A percentile compares a stretch with the other conserved stretches of the same genome.
These are phyloP conservation scores for Globisporangium recalcitrans DNA, from an alignment of 352 stramenopile genomes.

Conservation along the genomic window DNA sequence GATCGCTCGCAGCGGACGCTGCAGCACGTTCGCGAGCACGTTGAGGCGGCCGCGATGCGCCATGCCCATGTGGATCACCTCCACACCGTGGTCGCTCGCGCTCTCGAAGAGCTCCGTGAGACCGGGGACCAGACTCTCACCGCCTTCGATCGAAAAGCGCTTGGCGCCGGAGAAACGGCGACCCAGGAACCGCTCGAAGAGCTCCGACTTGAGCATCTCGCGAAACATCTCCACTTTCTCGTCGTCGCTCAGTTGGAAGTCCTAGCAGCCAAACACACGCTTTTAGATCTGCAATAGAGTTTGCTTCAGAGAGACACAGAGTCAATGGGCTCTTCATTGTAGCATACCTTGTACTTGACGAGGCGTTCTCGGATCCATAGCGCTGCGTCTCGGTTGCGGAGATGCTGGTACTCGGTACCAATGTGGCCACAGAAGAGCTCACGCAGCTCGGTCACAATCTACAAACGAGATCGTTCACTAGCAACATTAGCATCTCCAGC, in stretches of 20 bases:
- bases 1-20: constrained; percentile 95
- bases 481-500: background rate
- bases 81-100: constrained; percentile 92
- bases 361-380: constrained; percentile 75
- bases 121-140: constrained; percentile 94
- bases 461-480: constrained; percentile 5
- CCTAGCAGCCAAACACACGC: constrained; percentile 16
- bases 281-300: constrained; percentile 2
- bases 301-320: background rate
- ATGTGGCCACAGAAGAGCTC: constrained; percentile 96
- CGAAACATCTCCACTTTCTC: constrained; percentile 94
- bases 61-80: constrained; percentile 99
- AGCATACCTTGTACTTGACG: constrained; percentile 51
- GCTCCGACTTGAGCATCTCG: constrained; percentile 92
- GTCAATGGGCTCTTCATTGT: background rate
- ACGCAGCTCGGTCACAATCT: constrained; percentile 92
- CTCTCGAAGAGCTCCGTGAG: constrained; percentile 94
- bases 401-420: constrained; percentile 98
- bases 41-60: constrained; percentile 97
- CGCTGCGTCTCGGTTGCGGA: constrained; percentile 89
- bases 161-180: constrained; percentile 94
- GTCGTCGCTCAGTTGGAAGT: constrained; percentile 50
- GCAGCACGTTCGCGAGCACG: constrained; percentile 97
- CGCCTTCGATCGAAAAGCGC: constrained; percentile 97
- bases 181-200: constrained; percentile 97